Evolutionary conservation across 768 basidiomycete species (phyloP), one percentile per base, ranked within the genome.

Genomic region (Termitomyces sp.): DNA sequence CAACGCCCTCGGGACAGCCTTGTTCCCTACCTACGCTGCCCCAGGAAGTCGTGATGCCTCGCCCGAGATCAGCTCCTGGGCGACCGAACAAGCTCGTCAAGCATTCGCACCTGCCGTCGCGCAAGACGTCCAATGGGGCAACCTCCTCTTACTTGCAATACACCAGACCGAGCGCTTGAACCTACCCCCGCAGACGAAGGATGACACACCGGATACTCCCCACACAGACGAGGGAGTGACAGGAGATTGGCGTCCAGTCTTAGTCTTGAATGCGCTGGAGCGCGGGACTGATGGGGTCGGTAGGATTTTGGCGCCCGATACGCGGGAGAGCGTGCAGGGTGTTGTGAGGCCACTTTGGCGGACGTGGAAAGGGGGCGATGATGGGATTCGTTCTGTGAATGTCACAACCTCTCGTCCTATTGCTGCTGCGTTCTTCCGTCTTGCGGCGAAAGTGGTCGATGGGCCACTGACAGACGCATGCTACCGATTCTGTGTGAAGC

Each of bases 371-470:
- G 53, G 64, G 27, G 40, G 56, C 47, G 54, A 61, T 11, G 30
- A 45, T 12, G 28, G 43, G 8, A 32, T 54, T 37, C 61, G 56
- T 25, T 64, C 66, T 6, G 17, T 57, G 2, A 47, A 57, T 19
- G 35, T 57, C 12, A 55, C 63, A 2, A 67, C 79, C 7, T 65
- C 71, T n/a, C 73, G 73, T 21, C 69, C 70, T 8, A 67, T 81
- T 35, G 59, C 73, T 5, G 67, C 72, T 6, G 66, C 78, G 1
- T 82, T 84, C 62, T 66, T 84, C 30, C 77, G 70, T 43, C 62
- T 83, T 32, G 73, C 81, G 8, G 72, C 67, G 16, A 56, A 64
- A n/a, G 66, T 75, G 6, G 62, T 58, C 5, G 79, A 83, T 52
- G 62, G 54, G 0, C 58, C 65, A 9, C 61, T 84, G 11, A 66